Evolutionary conservation across 2,329 filamentous ascomycete species (phyloP).

Genomic region (Alternaria postmessia): DNA sequence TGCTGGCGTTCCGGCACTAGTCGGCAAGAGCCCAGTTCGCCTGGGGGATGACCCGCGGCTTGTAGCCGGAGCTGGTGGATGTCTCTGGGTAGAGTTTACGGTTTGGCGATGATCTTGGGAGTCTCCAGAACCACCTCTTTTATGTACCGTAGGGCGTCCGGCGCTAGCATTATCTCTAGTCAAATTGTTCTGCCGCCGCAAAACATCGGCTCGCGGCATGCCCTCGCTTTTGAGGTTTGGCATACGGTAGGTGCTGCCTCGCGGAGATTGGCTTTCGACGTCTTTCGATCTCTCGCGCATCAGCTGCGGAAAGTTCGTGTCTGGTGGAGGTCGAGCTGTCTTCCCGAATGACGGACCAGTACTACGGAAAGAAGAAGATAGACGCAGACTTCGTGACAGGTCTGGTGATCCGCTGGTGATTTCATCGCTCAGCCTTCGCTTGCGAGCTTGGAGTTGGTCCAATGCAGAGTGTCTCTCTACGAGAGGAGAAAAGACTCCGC

Average conservation of each 20-base stretch:
- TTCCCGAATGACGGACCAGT: slow-evolving; percentile 29
- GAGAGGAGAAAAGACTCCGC: slow-evolving; percentile 41
- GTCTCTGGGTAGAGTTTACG: slow-evolving; percentile 29
- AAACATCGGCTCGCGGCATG: slow-evolving; percentile 41
- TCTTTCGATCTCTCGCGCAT: slow-evolving; percentile 32
- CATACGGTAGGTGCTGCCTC: slow-evolving; percentile 21
- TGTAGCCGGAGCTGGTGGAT: slow-evolving; percentile 32
- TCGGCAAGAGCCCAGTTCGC: slow-evolving; percentile 26
- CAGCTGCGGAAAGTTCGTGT: slow-evolving; percentile 35
- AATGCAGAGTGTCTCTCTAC: slow-evolving; percentile 19
- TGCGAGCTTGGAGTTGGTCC: slow-evolving; percentile 10
- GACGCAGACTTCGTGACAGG: slow-evolving; percentile 30
- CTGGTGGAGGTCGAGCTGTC: slow-evolving; percentile 32
- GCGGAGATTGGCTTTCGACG: slow-evolving; percentile 31
- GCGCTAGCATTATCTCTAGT: slow-evolving; percentile 17
- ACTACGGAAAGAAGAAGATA: slow-evolving; percentile 45
- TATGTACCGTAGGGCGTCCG: slow-evolving; percentile 28
- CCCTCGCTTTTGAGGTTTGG: slow-evolving; percentile 23
- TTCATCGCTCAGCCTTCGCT: slow-evolving; percentile 11
- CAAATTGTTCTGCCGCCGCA: slow-evolving; percentile 38
- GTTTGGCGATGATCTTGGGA: slow-evolving; percentile 28
- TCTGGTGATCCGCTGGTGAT: slow-evolving; percentile 25
- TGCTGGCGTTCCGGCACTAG: slow-evolving; percentile 7
- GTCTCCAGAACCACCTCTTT: slow-evolving; percentile 37
- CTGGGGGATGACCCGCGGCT: slow-evolving; percentile 43